phyloP scores from a whole-genome alignment of 2,329 filamentous ascomycete species.

The Fusarium nanum region DNA sequence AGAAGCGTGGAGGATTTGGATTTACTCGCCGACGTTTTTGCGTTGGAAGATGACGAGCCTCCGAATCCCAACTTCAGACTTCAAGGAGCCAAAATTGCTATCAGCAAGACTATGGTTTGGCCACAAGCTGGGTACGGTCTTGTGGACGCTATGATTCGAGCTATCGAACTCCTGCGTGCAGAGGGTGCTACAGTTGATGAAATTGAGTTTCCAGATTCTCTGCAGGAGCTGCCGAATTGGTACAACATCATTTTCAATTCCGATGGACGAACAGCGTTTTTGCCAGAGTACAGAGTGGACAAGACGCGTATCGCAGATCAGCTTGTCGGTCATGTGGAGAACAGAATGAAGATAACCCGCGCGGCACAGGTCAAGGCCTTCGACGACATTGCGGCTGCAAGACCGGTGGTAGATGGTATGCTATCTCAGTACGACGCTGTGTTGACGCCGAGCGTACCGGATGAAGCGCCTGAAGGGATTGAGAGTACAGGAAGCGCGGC shows the following conservation, averaged over 20 bases:
- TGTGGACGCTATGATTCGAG: constrained; percentile 52
- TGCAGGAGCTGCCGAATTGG: constrained; percentile 48
- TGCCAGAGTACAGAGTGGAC: constrained; percentile 61
- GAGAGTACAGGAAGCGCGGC: constrained; percentile 63
- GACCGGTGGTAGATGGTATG: constrained; percentile 64
- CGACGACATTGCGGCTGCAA: constrained; percentile 61
- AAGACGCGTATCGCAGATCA: constrained; percentile 56
- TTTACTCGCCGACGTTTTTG: constrained; percentile 64
- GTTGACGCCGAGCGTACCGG: constrained; percentile 66
- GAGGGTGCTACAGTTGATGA: constrained; percentile 64
- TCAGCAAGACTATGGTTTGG: constrained; percentile 65
- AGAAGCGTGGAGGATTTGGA: constrained; percentile 67
- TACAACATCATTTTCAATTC: constrained; percentile 61
- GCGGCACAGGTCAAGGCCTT: constrained; percentile 62
- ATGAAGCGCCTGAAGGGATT: constrained; percentile 65
- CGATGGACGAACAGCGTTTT: constrained; percentile 64
- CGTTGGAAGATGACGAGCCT: constrained; percentile 61
- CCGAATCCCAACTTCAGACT: constrained; percentile 47
- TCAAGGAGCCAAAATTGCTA: constrained; percentile 60
- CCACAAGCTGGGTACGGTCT: constrained; percentile 55
- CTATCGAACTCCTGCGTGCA: constrained; percentile 49
- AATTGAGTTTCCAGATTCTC: constrained; percentile 58
- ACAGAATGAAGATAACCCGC: constrained; percentile 52
- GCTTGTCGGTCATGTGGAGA: constrained; percentile 63
- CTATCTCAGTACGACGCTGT: constrained; percentile 62